phyloP scores from a whole-genome alignment of 2,329 filamentous ascomycete genomes.

The Aspergillus aculeatus region DNA sequence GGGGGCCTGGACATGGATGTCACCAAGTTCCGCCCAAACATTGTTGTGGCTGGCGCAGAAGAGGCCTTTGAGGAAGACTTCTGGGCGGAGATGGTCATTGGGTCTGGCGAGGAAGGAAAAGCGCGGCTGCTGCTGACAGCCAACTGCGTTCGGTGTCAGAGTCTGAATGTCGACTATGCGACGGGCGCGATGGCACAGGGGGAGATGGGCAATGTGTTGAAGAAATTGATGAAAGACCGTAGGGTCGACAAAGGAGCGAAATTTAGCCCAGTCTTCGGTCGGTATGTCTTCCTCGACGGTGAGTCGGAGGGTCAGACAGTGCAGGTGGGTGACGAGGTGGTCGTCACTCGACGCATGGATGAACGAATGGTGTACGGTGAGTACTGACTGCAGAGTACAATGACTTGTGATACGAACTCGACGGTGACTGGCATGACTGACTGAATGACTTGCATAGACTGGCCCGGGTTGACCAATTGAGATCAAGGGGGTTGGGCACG shows the following conservation, averaged over 20 bases:
- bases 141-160: slow-evolving; percentile 68
- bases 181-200: slow-evolving; percentile 61
- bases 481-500: background rate
- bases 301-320: slow-evolving; percentile 41
- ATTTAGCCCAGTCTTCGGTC: slow-evolving; percentile 69
- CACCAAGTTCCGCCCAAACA: slow-evolving; percentile 70
- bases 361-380: slow-evolving; percentile 57
- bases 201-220: slow-evolving; percentile 62
- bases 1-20: slow-evolving; percentile 57
- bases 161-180: slow-evolving; percentile 69
- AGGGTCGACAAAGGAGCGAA: slow-evolving; percentile 68
- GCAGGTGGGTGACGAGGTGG: slow-evolving; percentile 57
- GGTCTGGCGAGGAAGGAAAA: slow-evolving; percentile 11
- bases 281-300: slow-evolving; percentile 63
- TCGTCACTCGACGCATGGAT: slow-evolving; percentile 50
- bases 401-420: background rate
- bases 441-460: slow-evolving; percentile 8
- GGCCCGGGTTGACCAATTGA: slow-evolving; percentile 23
- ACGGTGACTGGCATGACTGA: background rate
- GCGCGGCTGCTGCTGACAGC: slow-evolving; percentile 59
- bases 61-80: slow-evolving; percentile 68
- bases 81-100: slow-evolving; percentile 62
- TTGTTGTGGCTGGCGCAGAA: slow-evolving; percentile 62
- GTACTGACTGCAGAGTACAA: slow-evolving; percentile 26
- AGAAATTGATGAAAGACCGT: slow-evolving; percentile 68